Evolutionary conservation across 202 grass and related monocot genomes (phyloP).

Genomic region (Digitaria exilis): DNA sequence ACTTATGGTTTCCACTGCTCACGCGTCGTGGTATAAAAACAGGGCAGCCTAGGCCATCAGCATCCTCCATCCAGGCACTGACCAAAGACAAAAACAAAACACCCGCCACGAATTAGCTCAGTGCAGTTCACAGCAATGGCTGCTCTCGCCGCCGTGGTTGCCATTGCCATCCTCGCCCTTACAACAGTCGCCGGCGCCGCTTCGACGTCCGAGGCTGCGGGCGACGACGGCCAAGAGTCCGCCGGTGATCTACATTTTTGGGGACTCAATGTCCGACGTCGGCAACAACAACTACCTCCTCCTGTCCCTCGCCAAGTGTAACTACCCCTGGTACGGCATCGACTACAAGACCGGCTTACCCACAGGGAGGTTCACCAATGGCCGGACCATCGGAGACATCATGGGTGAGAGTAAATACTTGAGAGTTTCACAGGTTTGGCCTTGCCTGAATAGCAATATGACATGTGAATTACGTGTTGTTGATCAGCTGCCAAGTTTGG

Average conservation of each 20-base stretch:
- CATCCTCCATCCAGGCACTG: background rate
- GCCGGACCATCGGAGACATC: conserved; percentile 86
- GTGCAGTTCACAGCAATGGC: conserved; percentile 45
- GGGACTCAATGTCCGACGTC: conserved; percentile 90
- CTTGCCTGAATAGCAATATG: background rate
- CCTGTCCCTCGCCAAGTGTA: conserved; percentile 73
- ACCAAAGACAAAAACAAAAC: background rate
- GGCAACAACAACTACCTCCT: conserved; percentile 92
- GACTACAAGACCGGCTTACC: conserved; percentile 62
- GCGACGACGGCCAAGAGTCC: background rate
- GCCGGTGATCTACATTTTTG: conserved; percentile 80
- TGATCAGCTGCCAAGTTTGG: conserved; percentile 84
- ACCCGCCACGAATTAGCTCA: background rate
- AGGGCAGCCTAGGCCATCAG: conserved; percentile 32
- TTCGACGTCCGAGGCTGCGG: background rate
- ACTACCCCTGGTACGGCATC: conserved; percentile 90
- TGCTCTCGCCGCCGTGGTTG: conserved; percentile 10
- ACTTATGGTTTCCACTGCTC: background rate
- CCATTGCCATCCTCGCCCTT: conserved; percentile 33
- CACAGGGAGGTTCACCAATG: conserved; percentile 91
- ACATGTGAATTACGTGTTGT: background rate
- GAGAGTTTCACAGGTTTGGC: background rate
- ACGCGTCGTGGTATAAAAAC: conserved; percentile 47
- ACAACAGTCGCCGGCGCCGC: background rate
- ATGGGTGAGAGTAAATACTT: conserved; percentile 47